These are phyloP conservation scores for Pseudopyrenochaeta lycopersici DNA, from an alignment of 2,329 filamentous ascomycete species.

Conservation along the genomic window DNA sequence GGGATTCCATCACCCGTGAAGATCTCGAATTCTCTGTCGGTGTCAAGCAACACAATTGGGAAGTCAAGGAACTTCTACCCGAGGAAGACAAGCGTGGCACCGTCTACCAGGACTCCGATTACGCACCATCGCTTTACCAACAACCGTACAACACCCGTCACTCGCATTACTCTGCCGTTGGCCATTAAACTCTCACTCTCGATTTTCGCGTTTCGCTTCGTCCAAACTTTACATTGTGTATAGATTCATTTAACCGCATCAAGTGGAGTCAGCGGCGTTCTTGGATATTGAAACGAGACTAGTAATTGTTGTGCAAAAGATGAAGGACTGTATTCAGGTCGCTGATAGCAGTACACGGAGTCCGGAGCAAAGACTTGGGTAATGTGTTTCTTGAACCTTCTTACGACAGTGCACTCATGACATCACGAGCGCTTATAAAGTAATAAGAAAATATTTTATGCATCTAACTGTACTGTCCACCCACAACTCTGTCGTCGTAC, in stretches of 20 bases:
- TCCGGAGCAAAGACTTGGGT: not conserved
- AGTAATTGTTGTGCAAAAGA: not conserved
- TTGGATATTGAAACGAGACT: slow-evolving; percentile 4
- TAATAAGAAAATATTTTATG: slow-evolving; percentile 17
- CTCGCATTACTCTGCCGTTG: slow-evolving; percentile 47
- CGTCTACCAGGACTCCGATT: slow-evolving; percentile 73
- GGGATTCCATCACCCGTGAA: slow-evolving; percentile 98
- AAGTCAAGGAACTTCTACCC: slow-evolving; percentile 85
- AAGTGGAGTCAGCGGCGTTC: slow-evolving; percentile 19
- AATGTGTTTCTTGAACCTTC: not conserved
- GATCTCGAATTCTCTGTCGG: slow-evolving; percentile 98
- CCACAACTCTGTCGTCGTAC: not conserved
- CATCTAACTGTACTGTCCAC: not conserved
- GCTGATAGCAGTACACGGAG: not conserved
- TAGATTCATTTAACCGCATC: slow-evolving; percentile 12
- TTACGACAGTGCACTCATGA: slow-evolving; percentile 6
- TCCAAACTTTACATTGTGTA: slow-evolving; percentile 6
- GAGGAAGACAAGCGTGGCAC: slow-evolving; percentile 83
- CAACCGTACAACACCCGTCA: slow-evolving; percentile 39
- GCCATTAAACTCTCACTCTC: slow-evolving; percentile 29
- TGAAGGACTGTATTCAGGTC: not conserved
- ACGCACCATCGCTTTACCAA: slow-evolving; percentile 59
- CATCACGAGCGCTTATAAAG: slow-evolving; percentile 19
- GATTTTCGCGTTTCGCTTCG: slow-evolving; percentile 8
- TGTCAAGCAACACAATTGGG: slow-evolving; percentile 96